These are phyloP conservation scores for Rhizoclosmatium sp. DNA, from an alignment of 192 early-diverging fungal species.

Conservation along the genomic window DNA sequence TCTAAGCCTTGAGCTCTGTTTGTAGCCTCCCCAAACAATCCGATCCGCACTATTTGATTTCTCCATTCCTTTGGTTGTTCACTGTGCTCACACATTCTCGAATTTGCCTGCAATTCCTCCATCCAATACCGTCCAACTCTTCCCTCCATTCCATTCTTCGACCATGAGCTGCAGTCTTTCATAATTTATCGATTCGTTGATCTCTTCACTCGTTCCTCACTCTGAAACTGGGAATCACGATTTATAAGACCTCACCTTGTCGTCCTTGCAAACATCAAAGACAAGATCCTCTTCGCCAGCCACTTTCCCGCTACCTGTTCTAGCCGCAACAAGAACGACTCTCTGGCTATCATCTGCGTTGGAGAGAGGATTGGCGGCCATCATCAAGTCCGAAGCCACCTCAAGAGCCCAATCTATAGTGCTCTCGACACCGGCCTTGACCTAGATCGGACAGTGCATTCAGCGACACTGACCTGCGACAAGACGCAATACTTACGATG, in stretches of 20 bases:
- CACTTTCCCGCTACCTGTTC: constrained; percentile 42
- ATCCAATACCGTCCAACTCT: background rate
- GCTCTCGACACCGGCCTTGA: constrained; percentile 28
- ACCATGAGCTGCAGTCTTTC: no score
- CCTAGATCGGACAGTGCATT: constrained; percentile 2
- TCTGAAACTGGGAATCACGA: no score
- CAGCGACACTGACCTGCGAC: background rate
- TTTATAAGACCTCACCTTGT: constrained; percentile 39
- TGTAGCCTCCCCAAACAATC: no score
- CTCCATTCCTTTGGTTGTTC: no score
- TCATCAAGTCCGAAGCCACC: constrained; percentile 34
- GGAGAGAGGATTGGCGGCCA: constrained; percentile 32
- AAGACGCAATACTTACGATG: constrained; percentile 23
- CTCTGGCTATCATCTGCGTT: constrained; percentile 36
- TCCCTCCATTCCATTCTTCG: no score
- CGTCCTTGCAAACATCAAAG: constrained; percentile 44
- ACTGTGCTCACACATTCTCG: no score
- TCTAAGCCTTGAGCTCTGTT: no score
- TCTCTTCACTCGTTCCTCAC: no score
- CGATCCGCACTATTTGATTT: no score
- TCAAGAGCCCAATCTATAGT: constrained; percentile 40
- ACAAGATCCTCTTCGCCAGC: constrained; percentile 43
- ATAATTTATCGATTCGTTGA: no score
- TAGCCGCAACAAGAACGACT: constrained; percentile 39
- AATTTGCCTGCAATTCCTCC: no score